Percentiles rank a stretch among this genome's conserved stretches.
Evolutionary conservation across 2,329 filamentous ascomycete species (phyloP).

Genomic region (Aspergillus carbonarius): DNA sequence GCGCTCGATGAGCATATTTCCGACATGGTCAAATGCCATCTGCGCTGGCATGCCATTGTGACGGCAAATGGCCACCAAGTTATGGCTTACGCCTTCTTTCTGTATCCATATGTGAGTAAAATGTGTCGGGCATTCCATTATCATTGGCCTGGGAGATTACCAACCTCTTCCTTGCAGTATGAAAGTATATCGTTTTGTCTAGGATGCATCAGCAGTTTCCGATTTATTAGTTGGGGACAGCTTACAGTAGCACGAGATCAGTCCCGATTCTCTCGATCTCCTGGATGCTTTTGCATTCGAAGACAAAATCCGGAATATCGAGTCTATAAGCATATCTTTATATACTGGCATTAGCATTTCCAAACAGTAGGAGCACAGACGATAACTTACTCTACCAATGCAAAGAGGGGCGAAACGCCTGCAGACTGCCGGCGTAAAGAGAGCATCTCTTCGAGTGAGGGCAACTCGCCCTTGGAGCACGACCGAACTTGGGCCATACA

Average conservation of each 20-base stretch:
- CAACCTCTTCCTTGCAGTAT: conserved; percentile 27
- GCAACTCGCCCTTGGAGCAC: conserved; percentile 13
- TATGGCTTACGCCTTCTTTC: conserved; percentile 23
- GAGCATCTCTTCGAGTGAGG: conserved; percentile 17
- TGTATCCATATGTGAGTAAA: not conserved
- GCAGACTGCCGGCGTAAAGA: conserved; percentile 19
- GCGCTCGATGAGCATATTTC: conserved; percentile 18
- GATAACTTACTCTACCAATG: conserved; percentile 22
- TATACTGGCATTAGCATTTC: not conserved
- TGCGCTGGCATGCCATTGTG: conserved; percentile 20
- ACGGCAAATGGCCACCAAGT: conserved; percentile 22
- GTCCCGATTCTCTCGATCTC: conserved; percentile 21
- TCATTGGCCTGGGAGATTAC: not conserved
- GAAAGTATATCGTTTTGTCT: conserved; percentile 29
- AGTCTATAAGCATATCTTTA: conserved; percentile 20
- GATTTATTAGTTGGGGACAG: not conserved
- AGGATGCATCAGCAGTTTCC: not conserved
- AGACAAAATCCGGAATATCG: conserved; percentile 19
- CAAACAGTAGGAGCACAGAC: not conserved
- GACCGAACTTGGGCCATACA: conserved; percentile 17
- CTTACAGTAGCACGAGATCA: conserved; percentile 22
- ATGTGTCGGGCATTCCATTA: not conserved
- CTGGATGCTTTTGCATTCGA: conserved; percentile 17
- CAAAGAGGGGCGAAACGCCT: conserved; percentile 22
- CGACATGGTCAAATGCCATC: conserved; percentile 24